Percentiles rank a stretch among this genome's conserved stretches.
Conservation (phyloP, 1,284 basidiomycete species). For the Cystobasidium slooffiae region DNA sequence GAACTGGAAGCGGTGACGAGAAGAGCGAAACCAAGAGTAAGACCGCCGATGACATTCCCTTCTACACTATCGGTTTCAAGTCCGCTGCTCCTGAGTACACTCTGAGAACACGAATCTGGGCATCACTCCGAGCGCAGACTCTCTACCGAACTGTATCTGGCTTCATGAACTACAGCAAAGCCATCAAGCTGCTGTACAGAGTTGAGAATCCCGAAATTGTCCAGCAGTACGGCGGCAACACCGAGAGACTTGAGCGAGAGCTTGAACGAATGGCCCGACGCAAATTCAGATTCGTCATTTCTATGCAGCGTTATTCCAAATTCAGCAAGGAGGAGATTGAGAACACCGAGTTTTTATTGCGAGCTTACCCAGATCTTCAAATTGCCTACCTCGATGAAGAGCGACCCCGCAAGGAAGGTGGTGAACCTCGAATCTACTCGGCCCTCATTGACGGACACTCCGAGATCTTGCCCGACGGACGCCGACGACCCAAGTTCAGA, state of each 20-base stretch:
- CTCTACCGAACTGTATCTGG: slow-evolving; percentile 98
- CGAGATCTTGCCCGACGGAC: slow-evolving; percentile 87
- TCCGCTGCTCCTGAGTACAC: slow-evolving; percentile 98
- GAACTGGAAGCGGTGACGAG: slow-evolving; percentile 65
- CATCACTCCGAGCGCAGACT: slow-evolving; percentile 95
- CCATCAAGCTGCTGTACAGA: slow-evolving; percentile 98
- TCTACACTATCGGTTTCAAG: slow-evolving; percentile 99
- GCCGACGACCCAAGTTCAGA: slow-evolving; percentile 93
- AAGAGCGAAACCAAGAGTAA: slow-evolving; percentile 75
- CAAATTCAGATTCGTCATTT: slow-evolving; percentile 99
- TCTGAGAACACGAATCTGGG: slow-evolving; percentile 97
- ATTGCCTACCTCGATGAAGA: slow-evolving; percentile 99
- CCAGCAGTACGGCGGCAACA: slow-evolving; percentile 95
- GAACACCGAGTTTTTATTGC: slow-evolving; percentile 96
- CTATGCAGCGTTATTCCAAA: slow-evolving; percentile 99
- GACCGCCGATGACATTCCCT: slow-evolving; percentile 86
- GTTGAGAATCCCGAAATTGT: slow-evolving; percentile 99
- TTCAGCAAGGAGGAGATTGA: slow-evolving; percentile 99
- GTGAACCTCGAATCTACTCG: slow-evolving; percentile 93
- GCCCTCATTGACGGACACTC: slow-evolving; percentile 97
- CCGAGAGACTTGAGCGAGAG: slow-evolving; percentile 94
- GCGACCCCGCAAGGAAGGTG: slow-evolving; percentile 84
- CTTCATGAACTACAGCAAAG: slow-evolving; percentile 99
- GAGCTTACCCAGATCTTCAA: slow-evolving; percentile 98
- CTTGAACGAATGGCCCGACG: slow-evolving; percentile 95